phyloP scores from a whole-genome alignment of 768 basidiomycete species.

The Russula olivacea region DNA sequence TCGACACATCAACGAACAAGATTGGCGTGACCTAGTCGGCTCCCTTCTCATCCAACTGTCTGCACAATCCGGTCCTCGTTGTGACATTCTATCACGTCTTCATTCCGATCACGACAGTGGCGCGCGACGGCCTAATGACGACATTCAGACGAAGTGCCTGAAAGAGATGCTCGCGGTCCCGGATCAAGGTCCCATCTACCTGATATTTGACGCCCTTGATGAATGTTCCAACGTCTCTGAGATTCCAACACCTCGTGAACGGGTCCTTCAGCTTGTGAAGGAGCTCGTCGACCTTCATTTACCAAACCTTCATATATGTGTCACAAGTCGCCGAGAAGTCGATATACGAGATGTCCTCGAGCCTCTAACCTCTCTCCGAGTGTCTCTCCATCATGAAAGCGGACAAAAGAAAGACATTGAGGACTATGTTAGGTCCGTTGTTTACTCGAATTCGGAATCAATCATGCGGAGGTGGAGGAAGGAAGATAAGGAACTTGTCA shows the following conservation, averaged over 20 bases:
- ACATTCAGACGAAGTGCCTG: neutral
- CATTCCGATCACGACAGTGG: neutral
- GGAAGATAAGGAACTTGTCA: neutral
- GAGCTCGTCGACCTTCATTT: neutral
- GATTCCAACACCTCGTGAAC: neutral
- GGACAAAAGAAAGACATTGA: neutral
- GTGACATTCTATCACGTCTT: neutral
- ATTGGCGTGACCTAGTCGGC: neutral
- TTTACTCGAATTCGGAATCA: neutral
- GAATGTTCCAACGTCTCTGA: neutral
- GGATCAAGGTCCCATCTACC: neutral
- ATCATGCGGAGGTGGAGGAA: neutral
- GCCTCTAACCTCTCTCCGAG: neutral
- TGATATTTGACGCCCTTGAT: neutral
- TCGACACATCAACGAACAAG: neutral
- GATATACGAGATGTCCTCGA: neutral
- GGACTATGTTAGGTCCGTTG: neutral
- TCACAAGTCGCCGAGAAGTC: neutral
- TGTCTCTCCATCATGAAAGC: neutral
- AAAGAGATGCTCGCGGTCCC: neutral
- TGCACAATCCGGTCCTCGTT: neutral
- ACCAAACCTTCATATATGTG: neutral
- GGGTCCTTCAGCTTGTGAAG: neutral
- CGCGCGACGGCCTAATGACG: neutral
- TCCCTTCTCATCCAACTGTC: slow-evolving; percentile 9